Base-by-base conservation (phyloP, 805 yeast genomes). In the Candida coquimbonensis region DNA sequence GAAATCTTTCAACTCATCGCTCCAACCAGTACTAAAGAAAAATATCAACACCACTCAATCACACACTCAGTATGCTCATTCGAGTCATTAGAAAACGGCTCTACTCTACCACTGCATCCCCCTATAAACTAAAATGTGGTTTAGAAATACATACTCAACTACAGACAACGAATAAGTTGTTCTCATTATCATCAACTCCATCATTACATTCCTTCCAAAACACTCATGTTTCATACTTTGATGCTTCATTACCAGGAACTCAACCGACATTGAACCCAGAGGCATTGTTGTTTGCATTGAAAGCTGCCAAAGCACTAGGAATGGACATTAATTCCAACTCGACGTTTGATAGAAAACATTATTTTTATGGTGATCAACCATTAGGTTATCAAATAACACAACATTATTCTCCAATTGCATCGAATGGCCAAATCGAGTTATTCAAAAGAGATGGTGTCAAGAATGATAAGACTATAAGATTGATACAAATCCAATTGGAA, bases 291-390 rank as follows among this genome's bases (percentile, higher is more conserved):
- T 73, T 76, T 32, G 95, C 96, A 0, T 57, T 88, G 36, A 78
- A 78, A 54, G 78, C 95, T 1, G 90, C 95, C 0, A 62, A 75
- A 2, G 87, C 93, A 0, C 63, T 90, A 43, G 72, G 82, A 32
- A 76, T 87, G 48, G 60, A 69, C 0, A 72, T 93, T 14, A 77
- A 76, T 47, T 52, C 63, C 0, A 51, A 58, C 8, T 84, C 91
- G 1, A 69, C 81, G 1, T 93, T 93, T 62, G 99, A 93, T 59
- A 71, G 99, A 53, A 93, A 93, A 63, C 99, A 93, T 62, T 93
- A 93, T 62, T 89, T 93, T 63, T 93, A 93, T 62, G 91, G 90
- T 1, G 99, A 93, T 63, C 98, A 93, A 61, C 99, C 99, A 0
- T 65, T 85, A 44, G 99, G 99, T 1, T 93, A 89, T 64, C 99